A percentile compares a stretch with the other conserved stretches of the same genome.
phyloP scores from a whole-genome alignment of 2,329 filamentous ascomycete species.

The Fusarium sp. region DNA sequence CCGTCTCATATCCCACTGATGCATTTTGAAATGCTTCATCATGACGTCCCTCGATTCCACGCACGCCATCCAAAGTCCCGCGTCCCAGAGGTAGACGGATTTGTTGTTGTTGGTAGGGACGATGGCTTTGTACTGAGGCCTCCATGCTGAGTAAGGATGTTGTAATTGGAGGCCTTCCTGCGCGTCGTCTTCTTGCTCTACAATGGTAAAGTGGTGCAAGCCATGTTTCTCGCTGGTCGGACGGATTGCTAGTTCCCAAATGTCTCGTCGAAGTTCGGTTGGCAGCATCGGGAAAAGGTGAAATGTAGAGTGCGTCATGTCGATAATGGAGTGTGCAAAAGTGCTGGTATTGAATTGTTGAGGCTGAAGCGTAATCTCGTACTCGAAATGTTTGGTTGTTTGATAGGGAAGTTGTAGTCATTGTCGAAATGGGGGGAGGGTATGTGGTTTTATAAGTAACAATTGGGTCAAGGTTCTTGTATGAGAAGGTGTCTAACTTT shows the following conservation, averaged over 20 bases:
- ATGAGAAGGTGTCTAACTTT: neutral
- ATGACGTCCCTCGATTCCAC: neutral
- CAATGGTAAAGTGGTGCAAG: constrained; percentile 2
- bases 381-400: neutral
- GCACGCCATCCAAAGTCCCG: neutral
- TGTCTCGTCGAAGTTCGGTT: neutral
- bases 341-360: neutral
- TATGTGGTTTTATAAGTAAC: neutral
- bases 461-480: neutral
- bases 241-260: neutral
- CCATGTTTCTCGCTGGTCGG: neutral
- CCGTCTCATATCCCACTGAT: neutral
- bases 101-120: neutral
- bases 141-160: neutral
- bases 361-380: neutral
- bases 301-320: neutral
- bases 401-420: too few species aligned
- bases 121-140: neutral
- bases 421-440: neutral
- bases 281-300: neutral
- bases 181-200: neutral
- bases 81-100: constrained; percentile 4
- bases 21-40: neutral
- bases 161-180: neutral
- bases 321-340: neutral